Conservation (phyloP, 2,329 filamentous ascomycete species). For the Xylariaceae sp. region DNA sequence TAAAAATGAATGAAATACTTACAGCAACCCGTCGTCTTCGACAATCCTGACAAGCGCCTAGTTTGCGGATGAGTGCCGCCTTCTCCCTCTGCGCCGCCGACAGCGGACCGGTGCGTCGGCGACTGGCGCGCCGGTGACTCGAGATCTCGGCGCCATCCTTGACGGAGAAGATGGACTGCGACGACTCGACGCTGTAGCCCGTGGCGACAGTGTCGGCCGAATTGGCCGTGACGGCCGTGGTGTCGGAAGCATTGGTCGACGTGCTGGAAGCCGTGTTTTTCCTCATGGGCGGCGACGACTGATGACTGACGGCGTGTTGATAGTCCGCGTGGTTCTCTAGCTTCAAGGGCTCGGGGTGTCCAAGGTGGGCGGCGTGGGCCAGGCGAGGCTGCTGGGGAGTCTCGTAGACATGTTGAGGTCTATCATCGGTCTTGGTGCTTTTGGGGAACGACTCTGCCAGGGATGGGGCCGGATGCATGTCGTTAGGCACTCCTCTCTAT, state of each 20-base stretch:
- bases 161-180: slow-evolving; percentile 51
- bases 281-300: slow-evolving; percentile 31
- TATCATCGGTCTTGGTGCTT: slow-evolving; percentile 33
- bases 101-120: slow-evolving; percentile 54
- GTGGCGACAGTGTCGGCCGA: slow-evolving; percentile 44
- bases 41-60: slow-evolving; percentile 54
- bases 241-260: slow-evolving; percentile 46
- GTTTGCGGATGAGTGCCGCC: slow-evolving; percentile 54
- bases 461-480: slow-evolving; percentile 35
- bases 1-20: slow-evolving; percentile 33
- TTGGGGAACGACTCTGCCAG: slow-evolving; percentile 34
- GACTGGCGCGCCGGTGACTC: slow-evolving; percentile 50
- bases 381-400: slow-evolving; percentile 28
- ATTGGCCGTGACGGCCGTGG: slow-evolving; percentile 33
- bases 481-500: slow-evolving; percentile 27
- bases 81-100: slow-evolving; percentile 54
- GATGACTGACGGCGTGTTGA: slow-evolving; percentile 20
- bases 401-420: slow-evolving; percentile 25
- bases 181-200: slow-evolving; percentile 49
- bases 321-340: slow-evolving; percentile 25
- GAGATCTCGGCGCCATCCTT: slow-evolving; percentile 51
- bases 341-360: slow-evolving; percentile 28
- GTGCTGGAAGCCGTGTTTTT: slow-evolving; percentile 52
- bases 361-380: slow-evolving; percentile 25
- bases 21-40: slow-evolving; percentile 54